These are phyloP conservation scores for Houttuynia cordata DNA, from an alignment of 164 flowering plant species.

Conservation along the genomic window DNA sequence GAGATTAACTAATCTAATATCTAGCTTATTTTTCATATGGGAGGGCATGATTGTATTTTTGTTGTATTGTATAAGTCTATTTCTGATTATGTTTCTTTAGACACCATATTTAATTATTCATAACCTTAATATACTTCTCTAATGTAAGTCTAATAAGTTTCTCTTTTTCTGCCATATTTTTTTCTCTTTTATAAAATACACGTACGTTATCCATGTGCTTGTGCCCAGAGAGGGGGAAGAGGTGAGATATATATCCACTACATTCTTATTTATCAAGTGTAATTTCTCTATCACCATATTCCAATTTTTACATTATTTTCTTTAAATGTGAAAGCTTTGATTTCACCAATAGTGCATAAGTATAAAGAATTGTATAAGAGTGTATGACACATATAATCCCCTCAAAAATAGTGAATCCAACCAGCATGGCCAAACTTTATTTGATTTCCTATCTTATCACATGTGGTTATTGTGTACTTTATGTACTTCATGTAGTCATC, in stretches of 20 bases:
- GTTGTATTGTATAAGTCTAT: background rate
- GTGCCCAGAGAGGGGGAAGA: slow-evolving; percentile 2
- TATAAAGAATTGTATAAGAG: too few species aligned
- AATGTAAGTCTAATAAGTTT: background rate
- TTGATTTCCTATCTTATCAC: background rate
- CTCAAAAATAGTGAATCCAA: slow-evolving; percentile 5
- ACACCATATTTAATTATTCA: background rate
- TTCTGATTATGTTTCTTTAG: background rate
- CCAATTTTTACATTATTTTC: background rate
- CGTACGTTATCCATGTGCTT: background rate
- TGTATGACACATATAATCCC: background rate
- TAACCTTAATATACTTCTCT: background rate
- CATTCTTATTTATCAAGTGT: background rate
- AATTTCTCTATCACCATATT: background rate
- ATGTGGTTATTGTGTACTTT: too few species aligned
- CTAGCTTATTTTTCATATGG: background rate
- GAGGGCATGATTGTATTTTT: background rate
- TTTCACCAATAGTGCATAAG: too few species aligned
- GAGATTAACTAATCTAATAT: slow-evolving; percentile 8
- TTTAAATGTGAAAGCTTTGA: too few species aligned
- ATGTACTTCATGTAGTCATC: too few species aligned
- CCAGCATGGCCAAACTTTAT: slow-evolving; percentile 5
- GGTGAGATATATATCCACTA: background rate
- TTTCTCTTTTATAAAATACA: background rate
- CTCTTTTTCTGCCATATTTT: background rate